Conservation (phyloP, 1,139 yeast genomes). For the Geotrichum phurueaensis region DNA sequence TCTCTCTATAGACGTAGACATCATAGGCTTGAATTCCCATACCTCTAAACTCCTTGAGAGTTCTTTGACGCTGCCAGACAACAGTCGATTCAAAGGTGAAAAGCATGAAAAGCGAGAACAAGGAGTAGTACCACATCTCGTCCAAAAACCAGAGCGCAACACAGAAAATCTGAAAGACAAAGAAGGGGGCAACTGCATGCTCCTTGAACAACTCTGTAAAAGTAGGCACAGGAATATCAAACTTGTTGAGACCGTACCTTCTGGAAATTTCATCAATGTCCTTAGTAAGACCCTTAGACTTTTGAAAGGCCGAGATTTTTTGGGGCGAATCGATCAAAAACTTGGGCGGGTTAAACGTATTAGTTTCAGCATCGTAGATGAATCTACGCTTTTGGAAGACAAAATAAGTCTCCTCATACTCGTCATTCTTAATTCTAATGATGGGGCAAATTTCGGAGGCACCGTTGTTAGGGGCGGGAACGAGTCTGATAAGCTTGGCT, state of each 20-base stretch:
- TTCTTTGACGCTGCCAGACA: slow-evolving; percentile 84
- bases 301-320: slow-evolving; percentile 53
- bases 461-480: slow-evolving; percentile 83
- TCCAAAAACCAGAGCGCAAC: slow-evolving; percentile 96
- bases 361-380: slow-evolving; percentile 51
- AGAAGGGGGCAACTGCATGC: slow-evolving; percentile 97
- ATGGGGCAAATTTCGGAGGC: slow-evolving; percentile 72
- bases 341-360: slow-evolving; percentile 71
- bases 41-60: slow-evolving; percentile 90
- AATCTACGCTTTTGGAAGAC: slow-evolving; percentile 90
- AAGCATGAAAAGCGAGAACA: slow-evolving; percentile 87
- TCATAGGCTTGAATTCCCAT: slow-evolving; percentile 95
- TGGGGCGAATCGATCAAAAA: slow-evolving; percentile 58
- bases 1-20: slow-evolving; percentile 65
- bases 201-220: slow-evolving; percentile 87
- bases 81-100: slow-evolving; percentile 91
- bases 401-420: slow-evolving; percentile 62
- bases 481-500: slow-evolving; percentile 67
- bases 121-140: slow-evolving; percentile 93
- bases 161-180: slow-evolving; percentile 92
- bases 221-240: slow-evolving; percentile 93
- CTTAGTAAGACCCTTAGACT: slow-evolving; percentile 51
- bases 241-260: slow-evolving; percentile 74
- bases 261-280: slow-evolving; percentile 52
- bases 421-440: slow-evolving; percentile 51